A percentile compares a stretch with the other conserved stretches of the same genome.
These are phyloP conservation scores for Wickerhamiella allomyrinae DNA, from an alignment of 805 yeast species.

Conservation along the genomic window DNA sequence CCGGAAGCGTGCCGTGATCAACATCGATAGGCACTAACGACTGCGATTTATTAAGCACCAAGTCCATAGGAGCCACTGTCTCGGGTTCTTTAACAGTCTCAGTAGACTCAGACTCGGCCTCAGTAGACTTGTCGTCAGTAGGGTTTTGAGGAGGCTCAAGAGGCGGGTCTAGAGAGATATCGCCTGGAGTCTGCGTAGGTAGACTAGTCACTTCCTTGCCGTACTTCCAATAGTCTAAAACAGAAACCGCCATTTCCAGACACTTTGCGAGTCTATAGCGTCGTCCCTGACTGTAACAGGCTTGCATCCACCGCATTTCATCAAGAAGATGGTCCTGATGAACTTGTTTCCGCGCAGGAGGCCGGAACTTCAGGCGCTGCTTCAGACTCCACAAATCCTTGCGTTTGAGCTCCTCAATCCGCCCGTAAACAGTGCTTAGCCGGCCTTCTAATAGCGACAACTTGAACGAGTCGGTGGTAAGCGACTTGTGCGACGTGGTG, in stretches of 20 bases:
- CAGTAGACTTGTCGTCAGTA: neutral
- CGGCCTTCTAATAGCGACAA: slow-evolving; percentile 80
- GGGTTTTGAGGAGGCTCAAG: neutral
- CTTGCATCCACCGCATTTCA: slow-evolving; percentile 76
- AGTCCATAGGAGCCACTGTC: neutral
- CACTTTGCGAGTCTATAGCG: slow-evolving; percentile 61
- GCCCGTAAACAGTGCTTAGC: slow-evolving; percentile 72
- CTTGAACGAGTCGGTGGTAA: slow-evolving; percentile 75
- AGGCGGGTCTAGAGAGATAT: neutral
- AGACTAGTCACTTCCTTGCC: slow-evolving; percentile 57
- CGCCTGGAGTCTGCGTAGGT: slow-evolving; percentile 17
- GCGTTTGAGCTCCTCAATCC: slow-evolving; percentile 83
- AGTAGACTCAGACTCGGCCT: neutral
- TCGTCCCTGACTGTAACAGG: slow-evolving; percentile 56
- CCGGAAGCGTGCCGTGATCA: slow-evolving; percentile 25
- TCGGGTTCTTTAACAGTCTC: neutral
- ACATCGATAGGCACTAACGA: slow-evolving; percentile 28
- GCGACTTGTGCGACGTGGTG: slow-evolving; percentile 73
- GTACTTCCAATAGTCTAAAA: slow-evolving; percentile 38
- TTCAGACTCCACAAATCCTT: slow-evolving; percentile 82
- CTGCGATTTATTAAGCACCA: neutral
- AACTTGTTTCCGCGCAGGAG: slow-evolving; percentile 41
- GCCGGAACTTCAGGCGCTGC: slow-evolving; percentile 59
- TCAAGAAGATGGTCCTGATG: slow-evolving; percentile 64
- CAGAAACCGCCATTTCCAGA: slow-evolving; percentile 52